Base-by-base conservation (phyloP, 352 stramenopile genomes). In the Globisporangium yorkense region DNA sequence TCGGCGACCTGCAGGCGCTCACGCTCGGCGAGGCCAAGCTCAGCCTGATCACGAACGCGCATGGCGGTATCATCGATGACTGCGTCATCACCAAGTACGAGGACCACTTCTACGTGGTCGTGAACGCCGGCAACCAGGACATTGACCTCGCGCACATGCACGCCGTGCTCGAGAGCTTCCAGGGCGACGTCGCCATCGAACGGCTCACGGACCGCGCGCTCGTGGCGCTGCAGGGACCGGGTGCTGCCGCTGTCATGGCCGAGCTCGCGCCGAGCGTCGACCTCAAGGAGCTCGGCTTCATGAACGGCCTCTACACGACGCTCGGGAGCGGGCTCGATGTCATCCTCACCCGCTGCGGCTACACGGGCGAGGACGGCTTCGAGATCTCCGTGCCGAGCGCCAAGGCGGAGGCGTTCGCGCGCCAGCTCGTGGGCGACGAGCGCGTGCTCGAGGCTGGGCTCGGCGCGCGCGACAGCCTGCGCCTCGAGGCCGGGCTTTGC, bases 361-460 rank as follows among this genome's bases (percentile, higher is more conserved):
- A 99, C 86, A 99, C 97, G 35, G 97, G 97, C 31, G 97, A 99
- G 71, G 97, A 99, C 74, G 97, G 97, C 20, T 99, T 99, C 61
- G 97, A 99, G 80, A 88, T 99, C 54, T 96, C 92, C 18, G 94
- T 98, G 57, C 65, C 72, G 18, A 87, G 70, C 51, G 65, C 66
- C 20, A 66, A 92, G 45, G 66, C 66, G 2, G 71, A 81, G 51
- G 60, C 55, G n/a, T 85, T 96, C 51, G 75, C 72, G 4, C 67
- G 71, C 59, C 67, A 81, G 21, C 59, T 93, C 52, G 54, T 93
- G 13, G 49, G 62, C 4, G 78, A 92, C 48, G 76, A 87, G 43
- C 77, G 78, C 27, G 80, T 99, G 45, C 69, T 99, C 27, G 87
- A 97, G 49, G 77, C 83, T 1, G 97, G 97, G 47, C 79, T 99